Percentiles rank a stretch among this genome's conserved stretches.
These are phyloP conservation scores for Calonectria pteridis DNA, from an alignment of 2,329 filamentous ascomycete genomes.

Conservation along the genomic window DNA sequence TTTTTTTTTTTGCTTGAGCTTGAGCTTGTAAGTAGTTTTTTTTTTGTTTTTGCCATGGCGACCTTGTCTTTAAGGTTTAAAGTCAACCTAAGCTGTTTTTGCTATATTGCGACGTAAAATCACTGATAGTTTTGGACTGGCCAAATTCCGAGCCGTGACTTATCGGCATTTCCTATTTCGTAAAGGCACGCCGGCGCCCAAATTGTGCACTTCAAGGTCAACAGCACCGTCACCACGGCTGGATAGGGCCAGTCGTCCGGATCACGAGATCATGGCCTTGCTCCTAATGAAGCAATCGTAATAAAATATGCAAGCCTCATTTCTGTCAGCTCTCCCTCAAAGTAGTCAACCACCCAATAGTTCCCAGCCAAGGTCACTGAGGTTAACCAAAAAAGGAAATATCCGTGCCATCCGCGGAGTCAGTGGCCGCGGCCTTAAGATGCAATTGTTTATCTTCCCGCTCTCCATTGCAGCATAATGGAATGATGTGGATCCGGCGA, in stretches of 20 bases:
- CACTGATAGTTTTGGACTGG: not conserved
- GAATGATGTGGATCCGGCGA: too few species aligned
- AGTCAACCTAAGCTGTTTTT: not conserved
- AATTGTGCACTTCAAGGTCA: not conserved
- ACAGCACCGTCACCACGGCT: not conserved
- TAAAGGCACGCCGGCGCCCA: not conserved
- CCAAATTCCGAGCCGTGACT: slow-evolving; percentile 23
- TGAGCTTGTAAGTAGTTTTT: not conserved
- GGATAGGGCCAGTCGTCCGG: not conserved
- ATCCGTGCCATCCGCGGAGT: not conserved
- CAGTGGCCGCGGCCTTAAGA: not conserved
- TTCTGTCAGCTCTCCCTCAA: not conserved
- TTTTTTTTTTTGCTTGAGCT: not conserved
- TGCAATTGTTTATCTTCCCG: not conserved
- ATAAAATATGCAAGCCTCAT: not conserved
- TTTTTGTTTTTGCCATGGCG: not conserved
- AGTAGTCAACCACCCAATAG: not conserved
- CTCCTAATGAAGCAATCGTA: not conserved
- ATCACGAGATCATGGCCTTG: not conserved
- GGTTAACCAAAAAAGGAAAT: not conserved
- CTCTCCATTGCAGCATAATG: not conserved
- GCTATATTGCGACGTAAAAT: not conserved
- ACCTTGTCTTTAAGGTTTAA: not conserved
- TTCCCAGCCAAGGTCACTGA: not conserved
- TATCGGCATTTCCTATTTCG: not conserved